Evolutionary conservation across 2,329 filamentous ascomycete genomes (phyloP).

Genomic region (Macrophomina phaseolina): DNA sequence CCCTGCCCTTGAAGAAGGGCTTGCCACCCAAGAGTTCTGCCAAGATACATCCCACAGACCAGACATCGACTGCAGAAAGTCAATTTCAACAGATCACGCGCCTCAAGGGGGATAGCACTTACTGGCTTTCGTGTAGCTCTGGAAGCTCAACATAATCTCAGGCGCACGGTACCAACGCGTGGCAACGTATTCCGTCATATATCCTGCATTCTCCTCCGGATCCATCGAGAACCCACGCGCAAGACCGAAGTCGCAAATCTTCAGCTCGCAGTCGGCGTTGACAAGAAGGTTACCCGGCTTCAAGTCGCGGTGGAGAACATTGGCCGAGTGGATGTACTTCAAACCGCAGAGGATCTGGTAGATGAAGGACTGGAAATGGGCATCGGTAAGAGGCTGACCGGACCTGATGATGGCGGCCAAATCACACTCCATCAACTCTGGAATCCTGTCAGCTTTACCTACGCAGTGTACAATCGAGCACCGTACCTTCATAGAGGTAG

Average conservation of each 20-base stretch:
- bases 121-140: slow-evolving; percentile 99
- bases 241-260: slow-evolving; percentile 98
- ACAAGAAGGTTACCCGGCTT: slow-evolving; percentile 97
- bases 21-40: slow-evolving; percentile 94
- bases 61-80: slow-evolving; percentile 79
- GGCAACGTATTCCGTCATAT: slow-evolving; percentile 99
- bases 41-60: slow-evolving; percentile 98
- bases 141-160: slow-evolving; percentile 99
- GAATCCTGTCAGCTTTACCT: slow-evolving; percentile 7
- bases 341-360: slow-evolving; percentile 99
- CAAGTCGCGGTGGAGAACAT: slow-evolving; percentile 93
- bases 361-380: slow-evolving; percentile 99
- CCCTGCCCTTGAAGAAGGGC: slow-evolving; percentile 98
- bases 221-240: slow-evolving; percentile 96
- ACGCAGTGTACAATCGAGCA: neutral
- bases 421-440: slow-evolving; percentile 99
- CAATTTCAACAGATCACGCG: slow-evolving; percentile 24
- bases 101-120: slow-evolving; percentile 55
- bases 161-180: slow-evolving; percentile 98
- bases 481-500: slow-evolving; percentile 91
- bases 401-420: slow-evolving; percentile 97
- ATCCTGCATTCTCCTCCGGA: slow-evolving; percentile 96
- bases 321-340: slow-evolving; percentile 99
- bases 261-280: slow-evolving; percentile 98
- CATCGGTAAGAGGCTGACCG: slow-evolving; percentile 94